Percentiles rank a stretch among this genome's conserved stretches.
These are phyloP conservation scores for Oemleria cerasiformis DNA, from an alignment of 306 rosid species.

Conservation along the genomic window DNA sequence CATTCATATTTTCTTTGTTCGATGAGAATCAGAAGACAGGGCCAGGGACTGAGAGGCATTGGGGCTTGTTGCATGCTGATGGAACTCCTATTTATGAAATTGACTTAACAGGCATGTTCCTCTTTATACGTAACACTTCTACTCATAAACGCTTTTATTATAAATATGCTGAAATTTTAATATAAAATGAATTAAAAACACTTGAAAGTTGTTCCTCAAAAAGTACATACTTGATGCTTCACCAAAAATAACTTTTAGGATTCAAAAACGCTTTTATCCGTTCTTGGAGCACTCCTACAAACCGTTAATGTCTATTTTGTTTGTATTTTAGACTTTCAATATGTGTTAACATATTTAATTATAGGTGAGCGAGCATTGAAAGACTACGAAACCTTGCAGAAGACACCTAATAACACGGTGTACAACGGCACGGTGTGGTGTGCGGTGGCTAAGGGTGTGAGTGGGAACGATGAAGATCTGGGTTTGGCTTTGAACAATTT, in stretches of 20 bases:
- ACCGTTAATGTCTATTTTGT: too few relatives aligned
- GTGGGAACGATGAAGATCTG: constrained; percentile 15
- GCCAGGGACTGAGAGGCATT: constrained; percentile 62
- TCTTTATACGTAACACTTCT: too few relatives aligned
- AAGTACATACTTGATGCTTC: too few relatives aligned
- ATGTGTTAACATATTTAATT: not conserved
- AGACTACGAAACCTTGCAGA: not conserved
- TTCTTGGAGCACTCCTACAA: too few relatives aligned
- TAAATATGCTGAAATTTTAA: too few relatives aligned
- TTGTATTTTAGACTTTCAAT: too few relatives aligned
- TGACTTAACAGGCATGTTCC: constrained; percentile 49
- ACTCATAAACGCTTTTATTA: too few relatives aligned
- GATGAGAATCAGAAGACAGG: constrained; percentile 72
- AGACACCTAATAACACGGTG: constrained; percentile 31
- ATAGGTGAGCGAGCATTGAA: not conserved
- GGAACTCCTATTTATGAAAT: constrained; percentile 59
- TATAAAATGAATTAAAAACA: too few relatives aligned
- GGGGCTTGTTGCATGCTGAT: constrained; percentile 60
- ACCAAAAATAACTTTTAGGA: too few relatives aligned
- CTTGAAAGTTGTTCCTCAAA: too few relatives aligned
- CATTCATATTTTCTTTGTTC: constrained; percentile 66
- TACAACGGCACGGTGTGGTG: constrained; percentile 47
- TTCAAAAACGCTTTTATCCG: too few relatives aligned
- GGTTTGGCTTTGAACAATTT: constrained; percentile 21
- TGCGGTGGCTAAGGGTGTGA: constrained; percentile 36